Evolutionary conservation across 768 basidiomycete species (phyloP), one percentile per base, ranked within the genome.

Genomic region (Auriscalpium orientale): DNA sequence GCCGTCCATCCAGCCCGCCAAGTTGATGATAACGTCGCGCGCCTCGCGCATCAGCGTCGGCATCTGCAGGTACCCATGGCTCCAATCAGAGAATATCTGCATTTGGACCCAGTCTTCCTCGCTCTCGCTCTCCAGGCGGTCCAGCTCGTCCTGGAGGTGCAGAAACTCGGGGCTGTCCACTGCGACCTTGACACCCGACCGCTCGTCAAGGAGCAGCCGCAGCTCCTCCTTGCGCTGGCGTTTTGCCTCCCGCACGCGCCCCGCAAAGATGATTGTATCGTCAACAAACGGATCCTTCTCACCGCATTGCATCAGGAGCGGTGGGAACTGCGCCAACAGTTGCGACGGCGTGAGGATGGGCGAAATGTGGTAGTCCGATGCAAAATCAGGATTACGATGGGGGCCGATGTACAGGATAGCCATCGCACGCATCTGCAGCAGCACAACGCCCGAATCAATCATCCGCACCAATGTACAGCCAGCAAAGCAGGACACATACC

Each of bases 1-100:
- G 55, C 84, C 83, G 62, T 84, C 81, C 55, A 98, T 97, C 94
- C 95, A 98, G 56, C 90, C 90, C 10, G 87, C 95, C 58, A 94
- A 76, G 59, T 91, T 88, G 58, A 83, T 78, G 60, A 95, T 85
- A 20, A 86, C 88, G 63, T 79, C 81, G 65, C 78, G 81, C 15
- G 89, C 91, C 64, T 95, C 93, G 44, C 71, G 74, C 83, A 99
- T 89, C 63, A 98, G 70, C 21, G 81, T 74, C 40, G 87, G 80
- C 95, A 99, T 99, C 74, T 97, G 95, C 64, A 95, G 78, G 73
- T 93, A 98, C 38, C 93, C 95, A 70, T 97, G 94, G 64, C 91
- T 92, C 97, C 95, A 98, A 49, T 95, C 95, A 34, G 90, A 89
- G 70, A 95, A 91, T 55, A 98, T 80, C 60, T 90, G 84, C 77